Percentiles rank a stretch among this genome's conserved stretches.
phyloP scores from a whole-genome alignment of 169 alveolate genomes.

The Theileria parva region DNA sequence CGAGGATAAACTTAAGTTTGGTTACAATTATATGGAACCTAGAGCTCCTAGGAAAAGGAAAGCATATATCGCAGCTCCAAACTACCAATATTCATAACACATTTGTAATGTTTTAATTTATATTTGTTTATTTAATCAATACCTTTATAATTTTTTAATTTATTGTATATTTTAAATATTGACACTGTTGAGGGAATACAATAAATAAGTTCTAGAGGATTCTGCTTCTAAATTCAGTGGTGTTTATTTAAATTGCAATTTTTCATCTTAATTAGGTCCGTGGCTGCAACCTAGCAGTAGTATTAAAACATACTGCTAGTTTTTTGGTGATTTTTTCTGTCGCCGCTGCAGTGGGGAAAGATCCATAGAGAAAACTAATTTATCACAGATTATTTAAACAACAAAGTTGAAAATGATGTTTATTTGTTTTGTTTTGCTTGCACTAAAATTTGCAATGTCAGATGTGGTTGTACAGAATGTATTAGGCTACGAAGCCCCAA shows the following conservation, averaged over 20 bases:
- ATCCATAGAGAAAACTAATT: not conserved
- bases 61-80: conserved; percentile 87
- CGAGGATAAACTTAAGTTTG: conserved; percentile 80
- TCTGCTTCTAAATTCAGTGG: not conserved
- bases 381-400: not conserved
- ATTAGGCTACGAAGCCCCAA: not conserved
- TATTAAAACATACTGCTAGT: not conserved
- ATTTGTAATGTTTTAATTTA: not conserved
- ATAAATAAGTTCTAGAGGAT: not conserved
- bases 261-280: not conserved
- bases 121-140: not conserved
- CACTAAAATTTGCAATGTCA: not conserved
- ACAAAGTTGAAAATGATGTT: conserved; percentile 5
- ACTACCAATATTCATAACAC: conserved; percentile 79
- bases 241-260: no score
- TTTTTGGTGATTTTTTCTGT: not conserved
- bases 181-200: not conserved
- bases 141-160: not conserved
- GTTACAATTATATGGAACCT: conserved; percentile 78
- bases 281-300: not conserved
- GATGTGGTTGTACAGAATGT: not conserved
- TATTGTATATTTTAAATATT: not conserved
- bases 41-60: conserved; percentile 78
- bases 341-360: conserved; percentile 21
- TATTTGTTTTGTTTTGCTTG: not conserved